A percentile compares a stretch with the other conserved stretches of the same genome.
phyloP scores from a whole-genome alignment of 1,139 yeast species.

The Kodamaea plutei region DNA sequence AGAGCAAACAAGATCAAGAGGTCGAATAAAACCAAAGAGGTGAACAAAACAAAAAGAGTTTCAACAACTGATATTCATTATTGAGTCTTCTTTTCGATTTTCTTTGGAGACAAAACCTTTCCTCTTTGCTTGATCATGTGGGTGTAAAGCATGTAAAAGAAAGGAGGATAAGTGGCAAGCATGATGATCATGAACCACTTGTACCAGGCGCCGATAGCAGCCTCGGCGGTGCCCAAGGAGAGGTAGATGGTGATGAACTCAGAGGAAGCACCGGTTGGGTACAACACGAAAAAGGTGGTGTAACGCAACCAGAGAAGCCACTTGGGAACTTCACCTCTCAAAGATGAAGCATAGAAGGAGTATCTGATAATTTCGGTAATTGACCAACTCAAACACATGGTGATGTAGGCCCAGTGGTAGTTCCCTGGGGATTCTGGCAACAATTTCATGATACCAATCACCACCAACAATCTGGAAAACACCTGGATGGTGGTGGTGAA shows the following conservation, averaged over 20 bases:
- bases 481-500: slow-evolving; percentile 85
- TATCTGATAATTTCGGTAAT: slow-evolving; percentile 87
- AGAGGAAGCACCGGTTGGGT: slow-evolving; percentile 88
- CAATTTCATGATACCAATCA: slow-evolving; percentile 72
- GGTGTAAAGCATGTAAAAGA: slow-evolving; percentile 76
- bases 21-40: no score
- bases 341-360: slow-evolving; percentile 72
- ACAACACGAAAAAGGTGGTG: slow-evolving; percentile 74
- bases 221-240: slow-evolving; percentile 61
- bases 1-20: no score
- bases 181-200: slow-evolving; percentile 52
- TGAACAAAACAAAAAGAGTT: no score
- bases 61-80: no score
- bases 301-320: slow-evolving; percentile 73
- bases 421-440: slow-evolving; percentile 70
- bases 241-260: slow-evolving; percentile 70
- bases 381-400: slow-evolving; percentile 84
- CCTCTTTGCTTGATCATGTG: slow-evolving; percentile 89
- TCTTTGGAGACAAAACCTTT: slow-evolving; percentile 59
- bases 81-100: slow-evolving; percentile 9
- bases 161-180: slow-evolving; percentile 74
- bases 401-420: slow-evolving; percentile 54
- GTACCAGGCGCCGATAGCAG: slow-evolving; percentile 48
- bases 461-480: slow-evolving; percentile 75
- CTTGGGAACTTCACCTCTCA: slow-evolving; percentile 57